Base-by-base conservation (phyloP, 2,329 filamentous ascomycete genomes). In the Sclerotinia nivalis region DNA sequence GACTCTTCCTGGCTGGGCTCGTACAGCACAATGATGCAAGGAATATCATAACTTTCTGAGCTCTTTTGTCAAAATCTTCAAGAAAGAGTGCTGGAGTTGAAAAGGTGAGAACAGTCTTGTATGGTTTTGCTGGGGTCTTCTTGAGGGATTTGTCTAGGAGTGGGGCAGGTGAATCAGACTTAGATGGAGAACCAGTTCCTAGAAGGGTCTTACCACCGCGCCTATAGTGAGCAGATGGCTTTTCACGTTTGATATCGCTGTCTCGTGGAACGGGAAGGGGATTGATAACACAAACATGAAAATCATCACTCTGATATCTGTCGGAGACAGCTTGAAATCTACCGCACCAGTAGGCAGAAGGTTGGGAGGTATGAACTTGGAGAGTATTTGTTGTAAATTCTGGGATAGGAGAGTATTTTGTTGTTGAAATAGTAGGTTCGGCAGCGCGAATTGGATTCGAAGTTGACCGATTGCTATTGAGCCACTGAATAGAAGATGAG, bases 281-380 rank as follows among this genome's bases (percentile, higher is more conserved):
- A 54, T 71, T 65, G 6, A 34, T 25, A 10, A 66, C 40, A 28
- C 43, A 56, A 0, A 75, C 71, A 6, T 76, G 70, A 31, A 84
- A 76, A 34, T 76, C 74, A 72, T 85, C 83, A 70, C 79, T 82
- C 68, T 81, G 81, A 72, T 84, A 83, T n/a, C 82, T 83, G 78
- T 90, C 88, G 65, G 85, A 82, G 0, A 89, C 78, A 2, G 86
- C 80, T 65, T 83, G 80, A 75, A 90, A 89, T 52, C 89, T 86
- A 25, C 89, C 89, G 15, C 83, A 81, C 89, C 89, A 91, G 77
- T 89, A 90, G 3, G 81, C 78, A 2, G 83, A 82, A 8, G 82
- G 79, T 74, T 85, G 83, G 2, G 84, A 81, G 0, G 76, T 79
- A 65, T 77, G 76, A 20, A 88, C 77, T 34, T 79, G 70, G 40